Base-by-base conservation (phyloP, 192 early-diverging fungal species). In the Coemansia sp. region DNA sequence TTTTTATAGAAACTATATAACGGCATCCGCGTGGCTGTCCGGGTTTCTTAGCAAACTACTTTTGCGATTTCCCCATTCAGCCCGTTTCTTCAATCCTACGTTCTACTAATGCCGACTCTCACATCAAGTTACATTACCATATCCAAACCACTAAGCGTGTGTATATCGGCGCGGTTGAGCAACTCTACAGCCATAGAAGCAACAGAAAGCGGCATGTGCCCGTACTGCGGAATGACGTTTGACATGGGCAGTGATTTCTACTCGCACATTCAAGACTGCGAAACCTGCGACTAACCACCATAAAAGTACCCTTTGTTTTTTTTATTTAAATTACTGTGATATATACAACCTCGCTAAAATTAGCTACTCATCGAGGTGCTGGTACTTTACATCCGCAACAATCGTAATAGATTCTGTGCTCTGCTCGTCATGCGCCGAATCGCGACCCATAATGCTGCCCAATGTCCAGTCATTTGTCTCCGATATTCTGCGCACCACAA, bases 391-490 rank as follows among this genome's bases (percentile, higher is more conserved):
- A 15, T 71, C 68, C 4, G 62, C 57, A 14, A 71, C 57, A 23
- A 71, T 62, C 9, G 62, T 40, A 25, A 64, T 52, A 0, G 68
- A 64, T 14, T 64, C 50, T 0, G 62, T 59, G 44, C 68, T 71
- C 3, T 38, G 25, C 14, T 51, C 61, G 6, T 26, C 21, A 0
- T 15, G 11, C 1, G 54, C 19, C 14, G 22, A 9, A 6, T 56
- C 44, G 6, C 25, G 11, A 54, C 47, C 38, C 10, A 38, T 12
- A 12, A 78, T 78, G 22, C 66, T 56, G 28, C 58, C 75, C 44
- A 78, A 36, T 0, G 65, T 71, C 75, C 75, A 78, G 26, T 78
- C 75, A 23, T 78, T 78, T 9, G 69, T 72, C 4, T 78, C 75
- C 8, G 69, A 64, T 23, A 78, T 78, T 3, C 65, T 20, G n/a